Conservation (phyloP, 1,284 basidiomycete genomes). For the Microbotryum intermedium region DNA sequence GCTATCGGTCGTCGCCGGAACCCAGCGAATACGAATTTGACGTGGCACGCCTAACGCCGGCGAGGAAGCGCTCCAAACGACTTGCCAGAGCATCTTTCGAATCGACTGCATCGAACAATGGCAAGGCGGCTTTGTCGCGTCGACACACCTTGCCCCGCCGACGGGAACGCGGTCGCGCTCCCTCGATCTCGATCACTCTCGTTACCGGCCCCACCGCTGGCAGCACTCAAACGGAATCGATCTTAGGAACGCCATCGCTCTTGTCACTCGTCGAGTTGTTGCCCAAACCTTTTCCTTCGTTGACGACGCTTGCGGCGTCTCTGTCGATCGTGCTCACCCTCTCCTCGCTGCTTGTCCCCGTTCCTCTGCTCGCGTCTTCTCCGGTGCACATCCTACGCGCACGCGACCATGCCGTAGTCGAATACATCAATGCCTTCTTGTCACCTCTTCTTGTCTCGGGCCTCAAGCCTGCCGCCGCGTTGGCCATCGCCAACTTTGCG, state of each 20-base stretch:
- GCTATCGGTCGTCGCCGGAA: constrained; percentile 14
- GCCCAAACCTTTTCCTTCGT: neutral
- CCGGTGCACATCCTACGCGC: constrained; percentile 14
- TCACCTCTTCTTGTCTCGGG: constrained; percentile 13
- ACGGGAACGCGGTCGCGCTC: neutral
- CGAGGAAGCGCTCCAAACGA: neutral
- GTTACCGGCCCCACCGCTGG: neutral
- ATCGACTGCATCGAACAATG: neutral
- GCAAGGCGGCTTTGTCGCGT: neutral
- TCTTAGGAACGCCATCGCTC: neutral
- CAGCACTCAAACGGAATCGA: neutral
- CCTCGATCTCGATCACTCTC: constrained; percentile 3
- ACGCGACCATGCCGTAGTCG: neutral
- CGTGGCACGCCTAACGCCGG: neutral
- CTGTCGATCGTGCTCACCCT: neutral
- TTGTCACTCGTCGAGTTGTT: neutral
- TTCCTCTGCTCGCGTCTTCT: constrained; percentile 3
- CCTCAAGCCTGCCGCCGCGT: neutral
- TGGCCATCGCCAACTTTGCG: constrained; percentile 7
- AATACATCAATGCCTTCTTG: constrained; percentile 8
- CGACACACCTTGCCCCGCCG: constrained; percentile 19
- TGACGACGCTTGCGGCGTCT: no score
- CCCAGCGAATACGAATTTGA: constrained; percentile 23
- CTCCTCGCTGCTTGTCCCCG: neutral
- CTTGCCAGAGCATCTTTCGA: neutral